A percentile compares a stretch with the other conserved stretches of the same genome.
phyloP scores from a whole-genome alignment of 23 red algal genomes.

The Gracilaria caudata region DNA sequence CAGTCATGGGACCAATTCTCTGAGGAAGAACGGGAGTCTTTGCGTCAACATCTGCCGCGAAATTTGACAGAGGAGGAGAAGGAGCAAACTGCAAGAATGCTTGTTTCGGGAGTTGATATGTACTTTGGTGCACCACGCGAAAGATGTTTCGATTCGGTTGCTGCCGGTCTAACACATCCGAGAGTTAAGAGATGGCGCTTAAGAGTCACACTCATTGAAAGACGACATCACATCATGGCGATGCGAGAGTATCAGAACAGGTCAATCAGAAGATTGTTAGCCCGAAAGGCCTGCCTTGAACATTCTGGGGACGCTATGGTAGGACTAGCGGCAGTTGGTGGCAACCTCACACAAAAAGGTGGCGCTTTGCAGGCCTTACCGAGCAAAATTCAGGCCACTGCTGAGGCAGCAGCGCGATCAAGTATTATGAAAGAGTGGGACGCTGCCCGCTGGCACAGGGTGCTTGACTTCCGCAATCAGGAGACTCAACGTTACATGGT shows the following conservation, averaged over 20 bases:
- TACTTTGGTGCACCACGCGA: slow-evolving; percentile 74
- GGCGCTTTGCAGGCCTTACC: slow-evolving; percentile 61
- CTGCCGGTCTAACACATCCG: slow-evolving; percentile 77
- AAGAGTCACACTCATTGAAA: slow-evolving; percentile 62
- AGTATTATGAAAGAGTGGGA: slow-evolving; percentile 74
- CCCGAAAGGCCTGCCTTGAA: slow-evolving; percentile 63
- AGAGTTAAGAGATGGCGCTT: slow-evolving; percentile 78
- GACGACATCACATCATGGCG: slow-evolving; percentile 61
- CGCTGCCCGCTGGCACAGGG: slow-evolving; percentile 74
- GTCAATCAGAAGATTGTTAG: slow-evolving; percentile 55
- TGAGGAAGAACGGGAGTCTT: slow-evolving; percentile 69
- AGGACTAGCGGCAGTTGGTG: slow-evolving; percentile 57
- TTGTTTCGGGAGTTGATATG: slow-evolving; percentile 51
- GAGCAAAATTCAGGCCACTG: slow-evolving; percentile 55
- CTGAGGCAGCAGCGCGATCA: slow-evolving; percentile 55
- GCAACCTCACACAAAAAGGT: slow-evolving; percentile 53
- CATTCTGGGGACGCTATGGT: slow-evolving; percentile 47
- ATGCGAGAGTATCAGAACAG: slow-evolving; percentile 80
- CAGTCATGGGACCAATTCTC: slow-evolving; percentile 66
- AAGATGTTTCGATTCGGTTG: slow-evolving; percentile 68
- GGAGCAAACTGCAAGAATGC: slow-evolving; percentile 39
- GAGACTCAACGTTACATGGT: slow-evolving; percentile 76
- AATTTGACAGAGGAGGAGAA: slow-evolving; percentile 38
- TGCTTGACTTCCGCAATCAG: slow-evolving; percentile 77
- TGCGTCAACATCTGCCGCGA: slow-evolving; percentile 64